A percentile compares a stretch with the other conserved stretches of the same genome.
These are phyloP conservation scores for Pythium phragmiticola DNA, from an alignment of 352 stramenopile genomes.

Conservation along the genomic window DNA sequence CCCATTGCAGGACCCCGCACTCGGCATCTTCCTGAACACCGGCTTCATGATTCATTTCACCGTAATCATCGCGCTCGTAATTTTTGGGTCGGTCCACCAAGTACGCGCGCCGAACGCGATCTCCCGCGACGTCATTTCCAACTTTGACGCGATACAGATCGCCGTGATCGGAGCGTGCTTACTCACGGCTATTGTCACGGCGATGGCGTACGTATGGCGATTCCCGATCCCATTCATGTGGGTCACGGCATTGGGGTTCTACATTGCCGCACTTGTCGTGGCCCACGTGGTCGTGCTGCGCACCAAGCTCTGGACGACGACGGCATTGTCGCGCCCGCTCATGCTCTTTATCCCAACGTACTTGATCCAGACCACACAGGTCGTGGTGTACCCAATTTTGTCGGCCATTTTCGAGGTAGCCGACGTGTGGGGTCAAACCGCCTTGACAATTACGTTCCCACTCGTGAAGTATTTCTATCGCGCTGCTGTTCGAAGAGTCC, in stretches of 20 bases:
- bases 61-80: background rate
- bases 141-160: background rate
- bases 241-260: background rate
- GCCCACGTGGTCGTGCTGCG: conserved; percentile 5
- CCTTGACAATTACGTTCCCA: conserved; percentile 9
- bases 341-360: background rate
- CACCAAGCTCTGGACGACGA: background rate
- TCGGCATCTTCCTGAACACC: conserved; percentile 1
- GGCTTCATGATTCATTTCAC: background rate
- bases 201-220: background rate
- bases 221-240: conserved; percentile 10
- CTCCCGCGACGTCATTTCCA: background rate
- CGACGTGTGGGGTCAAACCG: background rate
- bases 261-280: background rate
- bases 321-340: background rate
- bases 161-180: background rate
- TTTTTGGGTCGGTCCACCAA: background rate
- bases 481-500: conserved; percentile 24
- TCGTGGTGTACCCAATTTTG: conserved; percentile 18
- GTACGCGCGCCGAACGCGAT: background rate
- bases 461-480: conserved; percentile 19
- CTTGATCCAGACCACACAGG: conserved; percentile 8
- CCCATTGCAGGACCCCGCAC: conserved; percentile 6
- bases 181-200: background rate
- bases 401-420: conserved; percentile 3